Conservation (phyloP, 1,284 basidiomycete genomes). For the Trichosporon asahii region DNA sequence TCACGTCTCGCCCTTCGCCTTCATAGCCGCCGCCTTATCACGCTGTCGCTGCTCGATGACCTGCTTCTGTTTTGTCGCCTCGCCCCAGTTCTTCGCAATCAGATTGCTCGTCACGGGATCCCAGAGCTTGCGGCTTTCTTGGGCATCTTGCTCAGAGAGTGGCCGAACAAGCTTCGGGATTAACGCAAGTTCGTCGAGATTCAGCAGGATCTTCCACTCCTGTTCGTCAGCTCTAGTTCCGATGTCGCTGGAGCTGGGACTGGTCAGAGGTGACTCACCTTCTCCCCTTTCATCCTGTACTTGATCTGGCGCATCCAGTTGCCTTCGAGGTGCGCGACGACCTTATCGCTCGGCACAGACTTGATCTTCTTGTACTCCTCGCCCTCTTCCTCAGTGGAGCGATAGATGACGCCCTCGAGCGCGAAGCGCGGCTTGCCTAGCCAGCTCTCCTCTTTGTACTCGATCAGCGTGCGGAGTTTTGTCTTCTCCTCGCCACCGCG, state of each 20-base stretch:
- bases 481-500: constrained; percentile 61
- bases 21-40: constrained; percentile 77
- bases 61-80: constrained; percentile 84
- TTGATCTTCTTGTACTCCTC: constrained; percentile 66
- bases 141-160: constrained; percentile 68
- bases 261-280: constrained; percentile 53
- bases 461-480: constrained; percentile 74
- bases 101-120: constrained; percentile 74
- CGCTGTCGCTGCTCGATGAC: constrained; percentile 83
- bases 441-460: constrained; percentile 98
- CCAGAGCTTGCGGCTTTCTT: constrained; percentile 88
- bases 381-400: constrained; percentile 58
- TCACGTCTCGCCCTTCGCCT: constrained; percentile 70
- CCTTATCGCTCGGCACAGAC: constrained; percentile 74
- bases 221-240: constrained; percentile 27
- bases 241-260: too few species aligned
- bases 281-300: constrained; percentile 68
- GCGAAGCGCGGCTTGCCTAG: constrained; percentile 82
- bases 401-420: constrained; percentile 85
- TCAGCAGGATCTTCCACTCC: constrained; percentile 70
- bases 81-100: constrained; percentile 77
- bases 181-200: constrained; percentile 69
- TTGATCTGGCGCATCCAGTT: constrained; percentile 80
- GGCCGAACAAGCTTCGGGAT: constrained; percentile 82
- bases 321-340: constrained; percentile 82